Evolutionary conservation across 2,329 filamentous ascomycete species (phyloP), one percentile per base, ranked within the genome.

Genomic region (Nemania serpens): DNA sequence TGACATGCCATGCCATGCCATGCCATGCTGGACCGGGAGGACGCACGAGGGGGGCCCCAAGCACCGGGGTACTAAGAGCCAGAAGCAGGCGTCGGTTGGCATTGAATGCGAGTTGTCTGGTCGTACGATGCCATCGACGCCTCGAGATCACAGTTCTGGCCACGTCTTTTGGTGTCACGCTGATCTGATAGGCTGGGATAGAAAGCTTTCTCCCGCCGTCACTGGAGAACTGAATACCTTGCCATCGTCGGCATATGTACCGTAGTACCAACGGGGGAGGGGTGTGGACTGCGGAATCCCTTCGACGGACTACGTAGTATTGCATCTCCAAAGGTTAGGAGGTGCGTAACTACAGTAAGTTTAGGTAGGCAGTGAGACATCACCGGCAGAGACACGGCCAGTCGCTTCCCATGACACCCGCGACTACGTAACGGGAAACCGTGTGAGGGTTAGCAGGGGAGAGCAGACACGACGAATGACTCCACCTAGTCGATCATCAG

Each of bases 101-200:
- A 47, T 56, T 29, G 22, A 34, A 36, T 39, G 53, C 52, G 52
- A 29, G 25, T n/a, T n/a, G n/a, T n/a, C n/a, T n/a, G n/a, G 34
- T 34, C 47, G 48, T 61, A 58, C 9, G 47, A 48, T 53, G 6
- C 47, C 12, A 12, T 10, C 25, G 11, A 50, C 20, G 18, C 25
- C 43, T 45, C 41, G 15, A 37, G 47, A 39, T 49, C 43, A 36
- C 15, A 18, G 20, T 15, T 47, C 34, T 22, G 37, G 34, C 52
- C 47, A 51, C 52, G 39, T 56, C 25, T 41, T 43, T 20, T 46
- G 34, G 53, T 52, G n/a, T 29, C 22, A 60, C 48, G 18, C 33
- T 29, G 0, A 15, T 29, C 11, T 34, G 43, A 56, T 22, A 51
- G 47, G 53, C 46, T 17, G 12, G 33, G 34, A 50, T 34, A 33